A percentile compares a stretch with the other conserved stretches of the same genome.
phyloP scores from a whole-genome alignment of 805 yeast genomes.

The Candida boidinii region DNA sequence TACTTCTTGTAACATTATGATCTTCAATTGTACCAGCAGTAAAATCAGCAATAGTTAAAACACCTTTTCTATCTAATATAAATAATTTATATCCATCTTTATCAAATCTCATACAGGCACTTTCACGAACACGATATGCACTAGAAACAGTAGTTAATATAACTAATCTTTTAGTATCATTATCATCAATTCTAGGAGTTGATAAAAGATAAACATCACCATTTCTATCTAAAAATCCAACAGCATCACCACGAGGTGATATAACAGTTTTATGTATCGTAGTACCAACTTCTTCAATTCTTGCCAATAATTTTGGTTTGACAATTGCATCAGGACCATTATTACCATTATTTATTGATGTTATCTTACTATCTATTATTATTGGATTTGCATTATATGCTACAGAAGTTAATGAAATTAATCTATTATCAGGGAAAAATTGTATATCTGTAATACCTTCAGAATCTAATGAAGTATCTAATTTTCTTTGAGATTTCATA shows the following conservation, averaged over 20 bases:
- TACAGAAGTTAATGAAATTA: constrained; percentile 45
- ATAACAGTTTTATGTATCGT: constrained; percentile 64
- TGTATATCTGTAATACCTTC: constrained; percentile 84
- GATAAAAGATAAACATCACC: constrained; percentile 68
- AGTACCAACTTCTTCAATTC: constrained; percentile 75
- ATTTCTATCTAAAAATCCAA: constrained; percentile 70
- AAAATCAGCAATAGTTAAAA: constrained; percentile 73
- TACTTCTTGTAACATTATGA: constrained; percentile 58
- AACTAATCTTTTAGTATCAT: constrained; percentile 50
- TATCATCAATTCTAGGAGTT: constrained; percentile 47
- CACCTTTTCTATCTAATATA: constrained; percentile 75
- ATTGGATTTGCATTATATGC: constrained; percentile 63
- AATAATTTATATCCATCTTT: constrained; percentile 75
- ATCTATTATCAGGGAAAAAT: constrained; percentile 59
- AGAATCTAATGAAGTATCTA: constrained; percentile 62
- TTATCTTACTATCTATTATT: constrained; percentile 55
- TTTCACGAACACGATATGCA: constrained; percentile 62
- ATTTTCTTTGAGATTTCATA: constrained; percentile 56
- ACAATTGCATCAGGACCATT: constrained; percentile 34
- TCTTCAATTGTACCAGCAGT: constrained; percentile 77
- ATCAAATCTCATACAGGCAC: constrained; percentile 74
- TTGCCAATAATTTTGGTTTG: constrained; percentile 51
- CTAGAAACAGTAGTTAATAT: constrained; percentile 71
- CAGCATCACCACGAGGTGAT: constrained; percentile 81
- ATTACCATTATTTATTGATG: constrained; percentile 26